Evolutionary conservation across 352 stramenopile species (phyloP).

Genomic region (Globisporangium alternatum): DNA sequence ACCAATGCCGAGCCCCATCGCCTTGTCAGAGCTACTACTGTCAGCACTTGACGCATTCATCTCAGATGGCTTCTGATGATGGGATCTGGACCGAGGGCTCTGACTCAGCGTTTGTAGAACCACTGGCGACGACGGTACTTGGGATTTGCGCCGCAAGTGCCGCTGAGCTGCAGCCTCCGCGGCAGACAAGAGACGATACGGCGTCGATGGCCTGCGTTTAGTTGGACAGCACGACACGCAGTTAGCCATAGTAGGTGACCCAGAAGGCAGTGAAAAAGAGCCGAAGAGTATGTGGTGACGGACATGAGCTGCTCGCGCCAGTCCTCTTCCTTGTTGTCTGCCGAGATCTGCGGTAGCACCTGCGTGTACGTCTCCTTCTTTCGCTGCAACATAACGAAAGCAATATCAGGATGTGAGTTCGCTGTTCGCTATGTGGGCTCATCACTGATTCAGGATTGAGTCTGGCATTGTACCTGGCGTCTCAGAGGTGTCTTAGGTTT

Average conservation of each 20-base stretch:
- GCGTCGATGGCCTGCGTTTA: conserved; percentile 24
- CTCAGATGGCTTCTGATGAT: background rate
- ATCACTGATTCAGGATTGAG: background rate
- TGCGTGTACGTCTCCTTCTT: conserved; percentile 6
- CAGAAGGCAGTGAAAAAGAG: too few relatives aligned
- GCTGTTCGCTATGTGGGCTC: background rate
- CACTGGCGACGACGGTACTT: conserved; percentile 20
- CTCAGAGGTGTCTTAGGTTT: background rate
- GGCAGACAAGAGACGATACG: conserved; percentile 28
- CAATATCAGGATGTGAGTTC: background rate
- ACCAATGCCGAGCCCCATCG: conserved; percentile 21
- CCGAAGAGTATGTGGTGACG: background rate
- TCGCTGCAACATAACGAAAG: background rate
- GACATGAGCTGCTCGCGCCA: conserved; percentile 45
- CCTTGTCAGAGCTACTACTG: background rate
- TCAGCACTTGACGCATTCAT: background rate
- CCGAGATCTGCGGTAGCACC: conserved; percentile 1
- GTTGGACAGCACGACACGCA: background rate
- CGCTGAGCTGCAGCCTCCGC: conserved; percentile 11
- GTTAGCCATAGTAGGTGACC: too few relatives aligned
- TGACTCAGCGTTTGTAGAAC: conserved; percentile 24
- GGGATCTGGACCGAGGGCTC: conserved; percentile 20
- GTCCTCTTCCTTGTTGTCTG: conserved; percentile 23
- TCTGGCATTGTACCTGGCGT: background rate
- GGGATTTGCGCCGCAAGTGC: conserved; percentile 23